These are phyloP conservation scores for Cydonia oblonga DNA, from an alignment of 331 rosid species.

Conservation along the genomic window DNA sequence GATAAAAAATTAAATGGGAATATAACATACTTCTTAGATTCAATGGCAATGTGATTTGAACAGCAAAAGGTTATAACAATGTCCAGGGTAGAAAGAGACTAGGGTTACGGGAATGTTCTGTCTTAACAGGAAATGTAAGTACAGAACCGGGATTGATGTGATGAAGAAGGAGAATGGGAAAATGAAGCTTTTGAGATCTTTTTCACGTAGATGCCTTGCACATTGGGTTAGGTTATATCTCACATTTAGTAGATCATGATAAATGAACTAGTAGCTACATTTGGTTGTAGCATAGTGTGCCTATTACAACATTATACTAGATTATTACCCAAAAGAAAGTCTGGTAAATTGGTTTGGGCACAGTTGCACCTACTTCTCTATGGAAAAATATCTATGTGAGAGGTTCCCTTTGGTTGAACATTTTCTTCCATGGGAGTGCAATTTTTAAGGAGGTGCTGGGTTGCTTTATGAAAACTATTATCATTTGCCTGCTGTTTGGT, in stretches of 20 bases:
- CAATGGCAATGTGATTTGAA: neutral
- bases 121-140: neutral
- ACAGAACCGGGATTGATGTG: neutral
- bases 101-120: neutral
- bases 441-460: neutral
- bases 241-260: neutral
- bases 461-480: neutral
- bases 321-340: neutral
- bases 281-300: neutral
- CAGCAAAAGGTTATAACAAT: neutral
- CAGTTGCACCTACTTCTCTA: neutral
- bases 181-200: neutral
- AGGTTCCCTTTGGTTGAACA: neutral
- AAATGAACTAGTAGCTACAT: neutral
- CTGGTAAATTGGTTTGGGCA: neutral
- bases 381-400: neutral
- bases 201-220: neutral
- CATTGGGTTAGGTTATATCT: neutral
- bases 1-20: neutral
- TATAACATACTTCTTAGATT: neutral
- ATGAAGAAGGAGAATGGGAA: neutral
- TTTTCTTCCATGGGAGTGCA: neutral
- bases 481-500: neutral
- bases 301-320: too few species aligned
- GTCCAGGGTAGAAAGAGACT: neutral